Evolutionary conservation across 2,329 filamentous ascomycete genomes (phyloP).

Genomic region (Talaromyces sp.): DNA sequence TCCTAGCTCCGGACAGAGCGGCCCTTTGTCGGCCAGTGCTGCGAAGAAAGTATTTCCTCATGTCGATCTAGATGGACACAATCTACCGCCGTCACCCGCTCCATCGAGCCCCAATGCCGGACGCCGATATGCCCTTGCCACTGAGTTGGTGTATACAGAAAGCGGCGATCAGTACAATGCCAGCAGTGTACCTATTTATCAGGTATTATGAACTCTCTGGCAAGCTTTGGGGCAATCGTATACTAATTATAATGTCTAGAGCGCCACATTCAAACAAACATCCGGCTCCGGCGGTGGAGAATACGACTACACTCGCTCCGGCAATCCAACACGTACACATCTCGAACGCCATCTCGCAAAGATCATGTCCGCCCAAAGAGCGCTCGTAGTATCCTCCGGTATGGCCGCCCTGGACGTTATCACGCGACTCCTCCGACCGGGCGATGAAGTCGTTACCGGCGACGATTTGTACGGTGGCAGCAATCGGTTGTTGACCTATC

Average conservation of each 20-base stretch:
- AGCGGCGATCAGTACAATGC: constrained; percentile 95
- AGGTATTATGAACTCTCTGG: constrained; percentile 46
- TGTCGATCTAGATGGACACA: constrained; percentile 77
- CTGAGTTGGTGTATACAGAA: constrained; percentile 94
- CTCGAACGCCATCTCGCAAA: constrained; percentile 96
- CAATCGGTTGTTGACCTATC: constrained; percentile 87
- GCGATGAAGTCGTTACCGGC: constrained; percentile 95
- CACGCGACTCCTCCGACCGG: constrained; percentile 80
- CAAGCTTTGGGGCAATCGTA: background rate
- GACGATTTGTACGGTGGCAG: constrained; percentile 96
- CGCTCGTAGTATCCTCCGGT: constrained; percentile 88
- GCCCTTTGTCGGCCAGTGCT: constrained; percentile 23
- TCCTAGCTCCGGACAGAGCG: constrained; percentile 28
- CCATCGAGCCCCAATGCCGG: constrained; percentile 86
- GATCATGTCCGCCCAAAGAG: constrained; percentile 93
- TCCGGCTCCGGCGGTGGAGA: constrained; percentile 77
- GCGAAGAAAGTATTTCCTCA: constrained; percentile 54
- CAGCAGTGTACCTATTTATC: constrained; percentile 95
- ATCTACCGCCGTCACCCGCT: constrained; percentile 85
- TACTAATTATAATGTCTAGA: constrained; percentile 46
- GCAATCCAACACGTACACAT: constrained; percentile 93
- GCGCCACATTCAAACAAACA: constrained; percentile 94
- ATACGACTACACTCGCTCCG: constrained; percentile 97
- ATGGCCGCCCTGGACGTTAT: constrained; percentile 98
- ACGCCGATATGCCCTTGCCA: constrained; percentile 87